Evolutionary conservation across 805 yeast species (phyloP).

Genomic region (Pichia gijzeniarum): DNA sequence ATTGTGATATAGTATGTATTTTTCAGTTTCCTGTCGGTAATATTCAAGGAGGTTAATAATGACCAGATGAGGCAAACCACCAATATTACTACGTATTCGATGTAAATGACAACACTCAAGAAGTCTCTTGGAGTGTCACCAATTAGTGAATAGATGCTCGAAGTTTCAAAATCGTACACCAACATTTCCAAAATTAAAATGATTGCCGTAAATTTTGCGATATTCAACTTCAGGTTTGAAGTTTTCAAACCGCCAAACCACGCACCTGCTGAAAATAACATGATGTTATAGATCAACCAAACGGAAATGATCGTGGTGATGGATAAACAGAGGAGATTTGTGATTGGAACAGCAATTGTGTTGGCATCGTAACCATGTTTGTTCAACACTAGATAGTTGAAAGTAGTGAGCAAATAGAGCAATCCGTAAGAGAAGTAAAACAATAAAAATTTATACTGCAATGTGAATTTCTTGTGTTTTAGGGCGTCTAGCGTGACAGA

Average conservation of each 20-base stretch:
- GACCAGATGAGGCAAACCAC: conserved; percentile 16
- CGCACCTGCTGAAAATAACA: conserved; percentile 27
- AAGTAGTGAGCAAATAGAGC: conserved; percentile 17
- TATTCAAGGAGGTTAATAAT: conserved; percentile 17
- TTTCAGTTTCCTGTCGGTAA: conserved; percentile 16
- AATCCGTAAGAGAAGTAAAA: conserved; percentile 17
- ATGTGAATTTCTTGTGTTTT: conserved; percentile 16
- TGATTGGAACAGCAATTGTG: conserved; percentile 17
- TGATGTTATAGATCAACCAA: conserved; percentile 29
- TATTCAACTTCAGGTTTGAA: conserved; percentile 8
- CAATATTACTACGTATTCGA: conserved; percentile 19
- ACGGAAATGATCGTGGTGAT: conserved; percentile 22
- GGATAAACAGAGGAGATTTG: conserved; percentile 19
- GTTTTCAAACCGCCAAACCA: conserved; percentile 10
- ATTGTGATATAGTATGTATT: conserved; percentile 8
- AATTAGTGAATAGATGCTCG: conserved; percentile 25
- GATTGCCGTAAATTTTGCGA: conserved; percentile 18
- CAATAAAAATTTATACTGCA: conserved; percentile 25
- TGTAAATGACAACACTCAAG: conserved; percentile 20
- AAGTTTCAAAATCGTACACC: conserved; percentile 26
- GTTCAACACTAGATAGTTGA: conserved; percentile 19
- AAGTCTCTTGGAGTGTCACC: conserved; percentile 18
- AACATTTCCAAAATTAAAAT: conserved; percentile 24
- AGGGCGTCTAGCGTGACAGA: conserved; percentile 17
- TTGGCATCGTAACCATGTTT: conserved; percentile 23